Conservation (phyloP, 441 rosid species). For the Brassica balearica region DNA sequence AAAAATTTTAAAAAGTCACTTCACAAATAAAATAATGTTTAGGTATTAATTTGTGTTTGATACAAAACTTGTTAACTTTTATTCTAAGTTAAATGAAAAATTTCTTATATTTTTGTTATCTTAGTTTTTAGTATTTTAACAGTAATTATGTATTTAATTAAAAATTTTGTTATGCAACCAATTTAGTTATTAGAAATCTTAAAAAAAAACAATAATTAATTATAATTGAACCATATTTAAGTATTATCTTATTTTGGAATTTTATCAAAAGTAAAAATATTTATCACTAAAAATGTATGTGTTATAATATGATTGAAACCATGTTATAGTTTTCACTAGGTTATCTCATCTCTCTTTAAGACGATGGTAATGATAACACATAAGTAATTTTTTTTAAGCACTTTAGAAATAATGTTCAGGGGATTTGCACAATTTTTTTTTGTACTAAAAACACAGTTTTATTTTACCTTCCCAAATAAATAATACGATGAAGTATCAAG, state of each 20-base stretch:
- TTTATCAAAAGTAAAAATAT: neutral
- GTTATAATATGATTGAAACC: neutral
- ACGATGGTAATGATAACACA: neutral
- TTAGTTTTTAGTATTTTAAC: neutral
- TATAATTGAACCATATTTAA: too few relatives aligned
- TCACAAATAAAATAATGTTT: neutral
- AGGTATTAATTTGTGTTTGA: neutral
- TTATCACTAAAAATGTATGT: neutral
- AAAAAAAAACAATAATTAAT: neutral
- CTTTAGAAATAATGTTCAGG: neutral
- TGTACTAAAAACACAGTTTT: neutral
- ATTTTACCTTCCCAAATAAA: slow-evolving; percentile 44
- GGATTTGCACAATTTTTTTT: neutral
- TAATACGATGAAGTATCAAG: slow-evolving; percentile 39
- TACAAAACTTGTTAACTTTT: neutral
- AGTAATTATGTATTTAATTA: neutral
- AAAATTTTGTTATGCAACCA: neutral
- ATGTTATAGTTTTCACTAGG: neutral
- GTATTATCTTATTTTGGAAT: neutral
- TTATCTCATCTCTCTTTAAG: neutral
- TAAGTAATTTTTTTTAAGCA: neutral
- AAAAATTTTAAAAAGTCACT: neutral
- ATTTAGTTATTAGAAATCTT: neutral
- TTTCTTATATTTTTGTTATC: neutral
- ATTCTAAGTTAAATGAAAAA: neutral